Conservation (phyloP, 495 filamentous ascomycete genomes). For the Neurospora sublineolata region DNA sequence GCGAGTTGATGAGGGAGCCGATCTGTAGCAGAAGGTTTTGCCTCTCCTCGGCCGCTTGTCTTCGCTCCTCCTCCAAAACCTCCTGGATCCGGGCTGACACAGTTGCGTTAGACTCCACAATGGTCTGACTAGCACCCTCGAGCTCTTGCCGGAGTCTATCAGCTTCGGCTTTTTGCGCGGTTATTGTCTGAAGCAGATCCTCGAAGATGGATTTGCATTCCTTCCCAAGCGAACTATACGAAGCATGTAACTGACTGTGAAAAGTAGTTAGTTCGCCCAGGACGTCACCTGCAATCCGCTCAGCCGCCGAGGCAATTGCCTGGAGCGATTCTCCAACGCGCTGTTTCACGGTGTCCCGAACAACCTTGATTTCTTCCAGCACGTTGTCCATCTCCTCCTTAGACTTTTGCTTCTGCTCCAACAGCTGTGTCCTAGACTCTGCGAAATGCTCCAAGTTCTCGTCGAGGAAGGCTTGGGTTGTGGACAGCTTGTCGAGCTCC, state of each 20-base stretch:
- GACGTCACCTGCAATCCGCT: slow-evolving; percentile 82
- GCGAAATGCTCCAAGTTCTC: slow-evolving; percentile 54
- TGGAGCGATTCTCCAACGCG: slow-evolving; percentile 77
- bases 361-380: slow-evolving; percentile 79
- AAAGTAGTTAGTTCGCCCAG: slow-evolving; percentile 74
- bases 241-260: slow-evolving; percentile 70
- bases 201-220: slow-evolving; percentile 84
- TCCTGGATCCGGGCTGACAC: slow-evolving; percentile 59
- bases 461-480: slow-evolving; percentile 56
- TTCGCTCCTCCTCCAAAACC: slow-evolving; percentile 63
- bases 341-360: slow-evolving; percentile 76
- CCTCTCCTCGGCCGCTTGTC: slow-evolving; percentile 62
- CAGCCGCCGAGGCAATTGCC: slow-evolving; percentile 73
- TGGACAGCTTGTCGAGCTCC: slow-evolving; percentile 56
- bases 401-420: slow-evolving; percentile 53
- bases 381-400: slow-evolving; percentile 84
- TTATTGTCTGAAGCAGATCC: slow-evolving; percentile 57
- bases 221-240: slow-evolving; percentile 78
- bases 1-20: slow-evolving; percentile 57
- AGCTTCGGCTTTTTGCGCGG: slow-evolving; percentile 68
- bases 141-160: slow-evolving; percentile 59
- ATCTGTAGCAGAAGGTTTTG: slow-evolving; percentile 66
- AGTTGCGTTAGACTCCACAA: slow-evolving; percentile 52
- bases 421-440: slow-evolving; percentile 51
- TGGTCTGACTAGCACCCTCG: slow-evolving; percentile 49